These are phyloP conservation scores for Auricularia auricula-judae DNA, from an alignment of 768 basidiomycete species.

Conservation along the genomic window DNA sequence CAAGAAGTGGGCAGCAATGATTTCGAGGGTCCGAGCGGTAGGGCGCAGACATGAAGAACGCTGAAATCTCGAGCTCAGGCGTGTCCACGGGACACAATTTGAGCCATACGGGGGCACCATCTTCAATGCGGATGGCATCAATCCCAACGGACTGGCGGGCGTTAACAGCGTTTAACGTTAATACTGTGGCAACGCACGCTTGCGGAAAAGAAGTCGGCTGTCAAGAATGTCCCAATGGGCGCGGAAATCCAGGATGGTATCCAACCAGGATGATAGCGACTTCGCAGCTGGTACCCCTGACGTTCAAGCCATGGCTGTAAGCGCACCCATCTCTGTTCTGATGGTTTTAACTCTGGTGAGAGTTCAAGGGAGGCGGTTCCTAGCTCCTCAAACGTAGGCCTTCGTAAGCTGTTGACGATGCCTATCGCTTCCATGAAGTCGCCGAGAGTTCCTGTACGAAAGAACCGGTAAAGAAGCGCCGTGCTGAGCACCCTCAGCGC, in stretches of 20 bases:
- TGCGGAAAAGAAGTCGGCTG: neutral
- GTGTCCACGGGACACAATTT: neutral
- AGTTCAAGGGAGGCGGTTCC: neutral
- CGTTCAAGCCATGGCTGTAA: neutral
- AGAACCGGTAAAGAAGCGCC: neutral
- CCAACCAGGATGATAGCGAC: constrained; percentile 10
- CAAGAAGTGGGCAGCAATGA: constrained; percentile 12
- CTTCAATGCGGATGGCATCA: constrained; percentile 1
- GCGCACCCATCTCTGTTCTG: neutral
- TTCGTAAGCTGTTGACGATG: neutral
- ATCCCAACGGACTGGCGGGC: neutral
- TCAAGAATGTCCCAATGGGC: neutral
- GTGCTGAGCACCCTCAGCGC: neutral
- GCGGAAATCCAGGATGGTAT: constrained; percentile 10
- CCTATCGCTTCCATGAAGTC: neutral
- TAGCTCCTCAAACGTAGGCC: neutral
- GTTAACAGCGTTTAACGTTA: neutral
- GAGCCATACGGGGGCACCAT: neutral
- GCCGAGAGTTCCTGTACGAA: neutral
- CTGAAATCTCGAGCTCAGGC: constrained; percentile 6
- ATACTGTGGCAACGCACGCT: constrained; percentile 1
- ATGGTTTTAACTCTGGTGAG: neutral
- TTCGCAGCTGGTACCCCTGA: constrained; percentile 10
- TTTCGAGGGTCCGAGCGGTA: constrained; percentile 10
- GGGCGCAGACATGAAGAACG: constrained; percentile 4